A percentile compares a stretch with the other conserved stretches of the same genome.
phyloP scores from a whole-genome alignment of 2,329 filamentous ascomycete genomes.

The Sphaerostilbella broomeana region DNA sequence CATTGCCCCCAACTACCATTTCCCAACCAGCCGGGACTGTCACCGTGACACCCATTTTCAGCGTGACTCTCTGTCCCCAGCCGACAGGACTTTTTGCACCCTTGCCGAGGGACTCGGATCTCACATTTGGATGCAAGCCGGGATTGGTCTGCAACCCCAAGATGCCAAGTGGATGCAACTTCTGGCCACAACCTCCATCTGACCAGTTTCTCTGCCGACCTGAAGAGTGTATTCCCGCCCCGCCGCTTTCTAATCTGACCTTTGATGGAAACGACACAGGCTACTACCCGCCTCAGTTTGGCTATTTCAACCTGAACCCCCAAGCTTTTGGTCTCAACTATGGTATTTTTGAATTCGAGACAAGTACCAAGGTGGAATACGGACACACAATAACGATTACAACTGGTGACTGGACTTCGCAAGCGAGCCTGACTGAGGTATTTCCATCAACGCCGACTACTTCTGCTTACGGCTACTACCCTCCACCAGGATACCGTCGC shows the following conservation, averaged over 20 bases:
- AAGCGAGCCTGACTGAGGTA: constrained; percentile 38
- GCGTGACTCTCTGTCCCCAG: constrained; percentile 36
- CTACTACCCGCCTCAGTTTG: constrained; percentile 44
- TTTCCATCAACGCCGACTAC: constrained; percentile 18
- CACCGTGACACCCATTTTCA: constrained; percentile 22
- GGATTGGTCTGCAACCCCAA: constrained; percentile 47
- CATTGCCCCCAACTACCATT: constrained; percentile 22
- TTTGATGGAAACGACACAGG: constrained; percentile 41
- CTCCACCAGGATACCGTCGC: constrained; percentile 7
- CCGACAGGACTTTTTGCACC: constrained; percentile 33
- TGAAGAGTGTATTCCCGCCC: constrained; percentile 38
- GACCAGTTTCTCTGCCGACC: constrained; percentile 42
- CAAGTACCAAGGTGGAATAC: constrained; percentile 29
- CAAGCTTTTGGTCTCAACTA: constrained; percentile 56
- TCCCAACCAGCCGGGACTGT: constrained; percentile 24
- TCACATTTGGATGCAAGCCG: constrained; percentile 48
- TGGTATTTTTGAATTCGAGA: constrained; percentile 49
- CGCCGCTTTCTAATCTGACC: constrained; percentile 25
- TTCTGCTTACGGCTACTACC: constrained; percentile 11
- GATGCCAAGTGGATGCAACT: constrained; percentile 42
- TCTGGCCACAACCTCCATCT: constrained; percentile 43
- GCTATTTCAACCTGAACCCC: constrained; percentile 60
- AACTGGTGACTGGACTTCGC: constrained; percentile 51
- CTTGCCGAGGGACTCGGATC: constrained; percentile 32
- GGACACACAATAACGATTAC: constrained; percentile 38